Conservation (phyloP, 2,329 filamentous ascomycete species). For the Magnaporthiopsis rhizophila region DNA sequence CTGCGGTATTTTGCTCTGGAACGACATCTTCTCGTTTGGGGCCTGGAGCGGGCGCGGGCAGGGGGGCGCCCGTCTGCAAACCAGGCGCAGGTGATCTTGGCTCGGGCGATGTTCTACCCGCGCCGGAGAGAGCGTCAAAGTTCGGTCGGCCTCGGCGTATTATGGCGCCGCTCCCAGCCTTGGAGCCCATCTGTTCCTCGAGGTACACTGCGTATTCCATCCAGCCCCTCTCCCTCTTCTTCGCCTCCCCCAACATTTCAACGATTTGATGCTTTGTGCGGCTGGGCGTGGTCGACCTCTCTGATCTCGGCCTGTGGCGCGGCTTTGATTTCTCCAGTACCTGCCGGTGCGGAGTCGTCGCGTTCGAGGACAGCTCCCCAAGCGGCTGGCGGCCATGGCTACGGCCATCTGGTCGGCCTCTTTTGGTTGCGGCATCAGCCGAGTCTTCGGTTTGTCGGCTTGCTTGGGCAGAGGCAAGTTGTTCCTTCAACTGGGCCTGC, state of each 20-base stretch:
- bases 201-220: constrained; percentile 10
- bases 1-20: background rate
- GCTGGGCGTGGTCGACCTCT: background rate
- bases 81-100: background rate
- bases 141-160: background rate
- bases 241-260: background rate
- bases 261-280: background rate
- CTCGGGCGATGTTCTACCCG: background rate
- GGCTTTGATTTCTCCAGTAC: background rate
- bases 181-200: constrained; percentile 6
- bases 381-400: background rate
- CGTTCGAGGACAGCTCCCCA: background rate
- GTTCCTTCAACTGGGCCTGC: constrained; percentile 30
- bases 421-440: background rate
- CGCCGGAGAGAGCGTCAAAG: background rate
- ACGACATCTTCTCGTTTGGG: background rate
- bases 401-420: background rate
- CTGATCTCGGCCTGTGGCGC: background rate
- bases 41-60: background rate
- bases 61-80: background rate
- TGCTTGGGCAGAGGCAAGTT: constrained; percentile 19
- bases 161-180: background rate
- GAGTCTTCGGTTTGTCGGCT: background rate
- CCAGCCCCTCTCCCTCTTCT: constrained; percentile 1
- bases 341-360: background rate